A percentile compares a stretch with the other conserved stretches of the same genome.
Conservation (phyloP, 78 protist species). For the Isochrysis galbana region DNA sequence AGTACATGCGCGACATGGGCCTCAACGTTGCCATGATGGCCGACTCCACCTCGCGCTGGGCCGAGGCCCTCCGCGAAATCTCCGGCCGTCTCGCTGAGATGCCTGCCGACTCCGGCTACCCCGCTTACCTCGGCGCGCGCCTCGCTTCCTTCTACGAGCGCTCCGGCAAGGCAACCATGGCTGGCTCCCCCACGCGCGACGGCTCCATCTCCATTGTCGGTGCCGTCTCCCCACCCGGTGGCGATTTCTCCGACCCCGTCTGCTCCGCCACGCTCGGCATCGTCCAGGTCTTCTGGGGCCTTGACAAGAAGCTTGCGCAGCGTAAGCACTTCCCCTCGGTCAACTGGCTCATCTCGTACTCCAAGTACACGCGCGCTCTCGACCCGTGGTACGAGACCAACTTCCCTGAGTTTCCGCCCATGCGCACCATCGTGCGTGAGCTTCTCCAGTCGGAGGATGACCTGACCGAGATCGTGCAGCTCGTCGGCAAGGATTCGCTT, state of each 20-base stretch:
- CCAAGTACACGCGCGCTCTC: conserved; percentile 83
- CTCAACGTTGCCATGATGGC: conserved; percentile 97
- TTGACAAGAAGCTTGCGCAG: conserved; percentile 98
- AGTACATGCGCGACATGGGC: conserved; percentile 99
- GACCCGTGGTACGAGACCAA: conserved; percentile 84
- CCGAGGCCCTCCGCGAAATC: conserved; percentile 99
- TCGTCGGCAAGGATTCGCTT: conserved; percentile 98
- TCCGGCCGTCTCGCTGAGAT: conserved; percentile 99
- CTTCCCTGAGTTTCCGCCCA: conserved; percentile 80
- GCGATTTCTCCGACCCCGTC: conserved; percentile 99
- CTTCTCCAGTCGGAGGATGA: conserved; percentile 96
- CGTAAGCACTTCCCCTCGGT: conserved; percentile 99
- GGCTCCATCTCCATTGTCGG: conserved; percentile 99
- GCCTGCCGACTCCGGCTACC: conserved; percentile 99
- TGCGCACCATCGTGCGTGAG: conserved; percentile 49
- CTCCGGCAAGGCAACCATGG: conserved; percentile 89
- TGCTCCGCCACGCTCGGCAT: conserved; percentile 97
- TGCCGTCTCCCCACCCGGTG: conserved; percentile 99
- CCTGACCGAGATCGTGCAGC: conserved; percentile 97
- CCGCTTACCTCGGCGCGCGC: conserved; percentile 99
- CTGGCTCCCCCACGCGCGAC: conserved; percentile 93
- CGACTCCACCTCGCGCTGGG: conserved; percentile 98
- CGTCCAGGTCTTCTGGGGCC: conserved; percentile 99
- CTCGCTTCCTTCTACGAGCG: conserved; percentile 99
- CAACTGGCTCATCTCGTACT: conserved; percentile 92